phyloP scores from a whole-genome alignment of 257 asterid genomes.

The Penstemon barbatus region DNA sequence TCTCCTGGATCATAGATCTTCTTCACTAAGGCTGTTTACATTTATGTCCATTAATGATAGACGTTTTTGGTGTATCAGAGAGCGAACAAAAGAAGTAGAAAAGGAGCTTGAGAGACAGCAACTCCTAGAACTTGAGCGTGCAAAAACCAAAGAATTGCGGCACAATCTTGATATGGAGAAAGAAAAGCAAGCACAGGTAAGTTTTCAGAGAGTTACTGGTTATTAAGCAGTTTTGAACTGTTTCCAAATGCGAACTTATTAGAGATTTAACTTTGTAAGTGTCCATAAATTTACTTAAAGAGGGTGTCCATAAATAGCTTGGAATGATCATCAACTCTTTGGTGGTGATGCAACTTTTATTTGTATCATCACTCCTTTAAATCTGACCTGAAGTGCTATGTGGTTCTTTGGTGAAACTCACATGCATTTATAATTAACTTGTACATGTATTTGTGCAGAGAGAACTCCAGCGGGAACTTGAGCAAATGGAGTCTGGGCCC shows the following conservation, averaged over 20 bases:
- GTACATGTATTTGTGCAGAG: constrained; percentile 50
- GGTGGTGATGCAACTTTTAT: not conserved
- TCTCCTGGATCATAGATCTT: constrained; percentile 18
- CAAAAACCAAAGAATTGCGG: constrained; percentile 86
- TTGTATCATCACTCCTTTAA: constrained; percentile 4
- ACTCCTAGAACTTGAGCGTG: constrained; percentile 79
- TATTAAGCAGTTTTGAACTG: constrained; percentile 4
- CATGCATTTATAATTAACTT: constrained; percentile 14
- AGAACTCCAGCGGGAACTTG: constrained; percentile 94
- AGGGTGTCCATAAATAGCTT: not conserved
- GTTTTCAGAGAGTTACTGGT: constrained; percentile 28
- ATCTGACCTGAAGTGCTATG: constrained; percentile 6
- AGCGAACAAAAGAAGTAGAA: constrained; percentile 73
- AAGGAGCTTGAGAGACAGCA: constrained; percentile 90
- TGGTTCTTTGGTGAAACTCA: constrained; percentile 3
- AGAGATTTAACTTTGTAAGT: not conserved
- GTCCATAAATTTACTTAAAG: not conserved
- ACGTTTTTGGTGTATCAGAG: constrained; percentile 47
- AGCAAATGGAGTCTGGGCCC: constrained; percentile 86
- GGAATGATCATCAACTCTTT: not conserved
- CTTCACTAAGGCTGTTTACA: constrained; percentile 3
- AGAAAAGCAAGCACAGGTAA: constrained; percentile 93
- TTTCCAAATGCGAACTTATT: constrained; percentile 7
- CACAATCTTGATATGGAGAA: constrained; percentile 94
- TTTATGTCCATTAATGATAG: constrained; percentile 15